Conservation (phyloP, 495 filamentous ascomycete genomes). For the Neurospora sp. region DNA sequence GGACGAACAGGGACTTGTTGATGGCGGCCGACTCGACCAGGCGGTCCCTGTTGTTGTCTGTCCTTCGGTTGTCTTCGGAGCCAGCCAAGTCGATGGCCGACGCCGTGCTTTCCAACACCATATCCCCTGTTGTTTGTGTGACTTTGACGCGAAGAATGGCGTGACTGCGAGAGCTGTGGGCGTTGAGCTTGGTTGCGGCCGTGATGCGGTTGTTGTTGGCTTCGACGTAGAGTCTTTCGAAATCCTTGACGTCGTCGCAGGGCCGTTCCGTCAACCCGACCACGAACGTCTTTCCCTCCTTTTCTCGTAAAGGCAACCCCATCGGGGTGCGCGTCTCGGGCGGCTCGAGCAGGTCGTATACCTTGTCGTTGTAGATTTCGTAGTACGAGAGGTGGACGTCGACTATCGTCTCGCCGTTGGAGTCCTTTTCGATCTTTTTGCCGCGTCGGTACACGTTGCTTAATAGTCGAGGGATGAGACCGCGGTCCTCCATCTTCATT, state of each 20-base stretch:
- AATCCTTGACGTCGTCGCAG: conserved; percentile 82
- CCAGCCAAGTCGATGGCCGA: conserved; percentile 96
- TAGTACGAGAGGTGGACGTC: conserved; percentile 84
- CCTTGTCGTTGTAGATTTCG: conserved; percentile 96
- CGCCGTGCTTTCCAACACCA: conserved; percentile 66
- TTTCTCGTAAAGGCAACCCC: conserved; percentile 76
- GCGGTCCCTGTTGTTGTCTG: conserved; percentile 87
- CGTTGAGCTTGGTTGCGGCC: conserved; percentile 90
- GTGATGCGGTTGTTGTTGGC: conserved; percentile 89
- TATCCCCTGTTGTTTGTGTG: conserved; percentile 59
- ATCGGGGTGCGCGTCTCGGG: conserved; percentile 81
- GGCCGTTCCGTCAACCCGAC: conserved; percentile 81
- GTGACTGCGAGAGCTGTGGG: conserved; percentile 86
- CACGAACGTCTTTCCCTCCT: conserved; percentile 84
- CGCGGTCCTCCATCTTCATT: conserved; percentile 76
- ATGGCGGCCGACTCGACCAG: conserved; percentile 95
- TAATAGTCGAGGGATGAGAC: conserved; percentile 81
- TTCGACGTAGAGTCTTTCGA: conserved; percentile 85
- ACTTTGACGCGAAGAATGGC: conserved; percentile 89
- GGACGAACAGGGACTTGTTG: conserved; percentile 93
- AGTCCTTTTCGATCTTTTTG: conserved; percentile 82
- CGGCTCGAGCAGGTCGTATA: conserved; percentile 85
- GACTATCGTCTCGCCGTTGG: conserved; percentile 60
- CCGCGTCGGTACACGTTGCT: conserved; percentile 77
- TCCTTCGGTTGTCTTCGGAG: conserved; percentile 90